Base-by-base conservation (phyloP, 208 protist genomes). In the Leishmania martiniquensis region DNA sequence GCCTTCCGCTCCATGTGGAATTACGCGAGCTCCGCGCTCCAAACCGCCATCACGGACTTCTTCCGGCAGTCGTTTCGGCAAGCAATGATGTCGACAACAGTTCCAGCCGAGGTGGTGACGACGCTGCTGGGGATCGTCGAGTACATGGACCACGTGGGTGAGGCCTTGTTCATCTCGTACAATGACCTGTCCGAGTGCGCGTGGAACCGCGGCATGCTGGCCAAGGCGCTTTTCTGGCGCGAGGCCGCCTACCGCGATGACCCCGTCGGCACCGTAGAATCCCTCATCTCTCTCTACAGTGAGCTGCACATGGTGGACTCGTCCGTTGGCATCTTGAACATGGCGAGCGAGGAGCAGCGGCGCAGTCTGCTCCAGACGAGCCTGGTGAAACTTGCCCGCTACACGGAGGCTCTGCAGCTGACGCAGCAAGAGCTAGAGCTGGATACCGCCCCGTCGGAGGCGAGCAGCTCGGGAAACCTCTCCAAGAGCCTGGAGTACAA, bases 201-300 rank as follows among this genome's bases (percentile, higher is more conserved):
- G 44, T 96, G 89, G 91, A 85, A 86, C n/a, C 85, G 91, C 3
- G 94, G 92, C n/a, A 95, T 96, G 91, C 83, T 96, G 15, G 94
- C 92, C 52, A 96, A 96, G 80, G 90, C 94, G 42, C 86, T 97
- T 34, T 96, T 93, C 82, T 97, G 94, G 92, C 84, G 91, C 39
- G 94, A 97, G 75, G 87, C 87, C 20, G 91, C 91, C 12, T 97
- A 96, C 85, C 91, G 94, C 25, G 84, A 89, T 37, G 82, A 95
- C 78, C 87, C 90, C 32, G 59, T 82, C 15, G 82, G 69, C 32
- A 95, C 88, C 20, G 84, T 89, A 9, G 89, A 97, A 71, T 94
- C 91, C 4, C 92, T 97, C 72, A 93, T 96, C 68, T 88, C 82
- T 6, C 78, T 96, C 4, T 97, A 96, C 76, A 91, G 89, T 70